Conservation (phyloP, 2,329 filamentous ascomycete genomes). For the Anisogramma anomala region DNA sequence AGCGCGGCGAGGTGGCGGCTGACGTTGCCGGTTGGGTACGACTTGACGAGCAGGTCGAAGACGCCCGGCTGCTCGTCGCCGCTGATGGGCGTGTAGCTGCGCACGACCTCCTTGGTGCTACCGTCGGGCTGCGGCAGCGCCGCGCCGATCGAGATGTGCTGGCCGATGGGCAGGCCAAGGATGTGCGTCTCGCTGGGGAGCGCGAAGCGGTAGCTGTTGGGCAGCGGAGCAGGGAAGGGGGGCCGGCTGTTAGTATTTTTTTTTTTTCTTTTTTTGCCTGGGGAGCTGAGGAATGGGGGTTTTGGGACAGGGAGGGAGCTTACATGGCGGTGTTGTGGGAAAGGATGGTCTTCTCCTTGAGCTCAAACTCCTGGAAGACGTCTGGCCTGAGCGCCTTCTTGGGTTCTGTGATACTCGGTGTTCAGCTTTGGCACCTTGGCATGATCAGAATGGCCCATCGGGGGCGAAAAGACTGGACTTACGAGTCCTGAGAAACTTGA, state of each 20-base stretch:
- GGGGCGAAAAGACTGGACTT: conserved; percentile 27
- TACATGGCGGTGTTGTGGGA: conserved; percentile 98
- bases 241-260: not conserved
- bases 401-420: conserved; percentile 40
- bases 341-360: conserved; percentile 88
- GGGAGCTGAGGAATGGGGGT: not conserved
- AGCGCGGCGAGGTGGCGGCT: conserved; percentile 82
- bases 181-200: conserved; percentile 69
- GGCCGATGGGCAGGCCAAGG: conserved; percentile 92
- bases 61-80: conserved; percentile 81
- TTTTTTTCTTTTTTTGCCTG: no score
- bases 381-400: conserved; percentile 79
- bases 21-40: conserved; percentile 95
- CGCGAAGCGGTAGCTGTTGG: conserved; percentile 71
- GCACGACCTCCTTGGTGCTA: conserved; percentile 69
- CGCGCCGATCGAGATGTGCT: conserved; percentile 94
- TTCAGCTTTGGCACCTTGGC: conserved; percentile 4
- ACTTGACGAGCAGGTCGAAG: conserved; percentile 96
- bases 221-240: no score
- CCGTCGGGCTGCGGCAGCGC: conserved; percentile 57
- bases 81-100: conserved; percentile 86
- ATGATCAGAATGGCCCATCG: not conserved
- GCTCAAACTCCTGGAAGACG: conserved; percentile 81
- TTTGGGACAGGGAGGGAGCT: conserved; percentile 20
- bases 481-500: conserved; percentile 64